A percentile compares a stretch with the other conserved stretches of the same genome.
These are phyloP conservation scores for Hericium erinaceus DNA, from an alignment of 768 basidiomycete species.

Conservation along the genomic window DNA sequence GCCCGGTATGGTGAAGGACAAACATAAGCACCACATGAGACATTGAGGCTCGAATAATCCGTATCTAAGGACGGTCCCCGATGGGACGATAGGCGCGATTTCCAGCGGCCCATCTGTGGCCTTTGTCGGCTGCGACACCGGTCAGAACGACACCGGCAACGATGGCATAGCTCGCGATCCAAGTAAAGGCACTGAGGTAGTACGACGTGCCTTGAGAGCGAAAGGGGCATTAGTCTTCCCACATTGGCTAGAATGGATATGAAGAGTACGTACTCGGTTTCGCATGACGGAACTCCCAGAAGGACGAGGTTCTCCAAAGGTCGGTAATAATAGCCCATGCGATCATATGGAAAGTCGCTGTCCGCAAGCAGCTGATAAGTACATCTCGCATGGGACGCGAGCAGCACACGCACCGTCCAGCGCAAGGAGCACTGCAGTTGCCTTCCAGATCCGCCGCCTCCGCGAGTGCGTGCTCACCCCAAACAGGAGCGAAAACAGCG, in stretches of 20 bases:
- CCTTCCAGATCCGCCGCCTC: conserved; percentile 68
- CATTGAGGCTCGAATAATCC: background rate
- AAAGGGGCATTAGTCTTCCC: background rate
- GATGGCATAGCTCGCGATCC: conserved; percentile 47
- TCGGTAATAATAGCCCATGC: conserved; percentile 60
- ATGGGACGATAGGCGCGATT: conserved; percentile 51
- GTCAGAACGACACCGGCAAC: conserved; percentile 48
- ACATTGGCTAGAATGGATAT: background rate
- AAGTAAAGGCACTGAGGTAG: conserved; percentile 48
- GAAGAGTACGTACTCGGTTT: conserved; percentile 40
- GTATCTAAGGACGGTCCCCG: conserved; percentile 7
- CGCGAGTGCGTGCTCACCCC: conserved; percentile 68
- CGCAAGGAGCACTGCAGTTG: conserved; percentile 53
- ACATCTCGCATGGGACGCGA: background rate
- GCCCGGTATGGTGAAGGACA: background rate
- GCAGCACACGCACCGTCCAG: conserved; percentile 40
- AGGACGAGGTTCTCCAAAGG: conserved; percentile 36
- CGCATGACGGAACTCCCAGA: conserved; percentile 46
- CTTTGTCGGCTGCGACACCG: conserved; percentile 51
- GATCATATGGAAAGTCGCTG: conserved; percentile 51
- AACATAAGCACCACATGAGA: background rate
- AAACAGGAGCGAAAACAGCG: conserved; percentile 49
- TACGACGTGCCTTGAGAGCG: conserved; percentile 46
- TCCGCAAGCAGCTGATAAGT: background rate
- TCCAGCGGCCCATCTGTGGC: conserved; percentile 69